Evolutionary conservation across 768 basidiomycete genomes (phyloP), one percentile per base, ranked within the genome.

Genomic region (Leccinum subtestaceum): DNA sequence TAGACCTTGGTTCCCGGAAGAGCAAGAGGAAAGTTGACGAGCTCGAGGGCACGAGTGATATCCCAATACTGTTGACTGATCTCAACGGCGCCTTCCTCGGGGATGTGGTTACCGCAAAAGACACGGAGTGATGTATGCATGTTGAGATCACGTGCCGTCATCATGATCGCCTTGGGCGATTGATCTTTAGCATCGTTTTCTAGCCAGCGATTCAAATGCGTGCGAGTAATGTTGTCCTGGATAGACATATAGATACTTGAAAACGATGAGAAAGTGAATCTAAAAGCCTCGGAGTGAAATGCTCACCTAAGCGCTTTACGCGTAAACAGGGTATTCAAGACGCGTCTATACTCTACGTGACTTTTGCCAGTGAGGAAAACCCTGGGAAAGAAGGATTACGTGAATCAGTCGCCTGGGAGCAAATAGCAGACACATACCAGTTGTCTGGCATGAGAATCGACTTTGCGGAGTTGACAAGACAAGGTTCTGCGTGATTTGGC

Each of bases 21-120:
- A 15, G 96, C 87, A 60, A 98, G 76, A 15, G 97, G 97, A 79
- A 99, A 98, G 80, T 99, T 99, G 80, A 99, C 97, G 56, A 99
- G 89, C 72, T 99, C 93, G 45, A 99, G 88, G 3, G 97, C 93
- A 65, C 85, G 79, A 7, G 97, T 98, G 75, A 99, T 97, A 59
- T 81, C 80, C 96, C 96, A 98, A 78, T 98, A 98, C 70, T 93
- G 94, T 64, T 91, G 87, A 69, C 84, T 89, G 70, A 99, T 95
- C 70, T 93, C 91, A 15, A 75, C 69, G 25, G 87, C 84, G 43
- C 88, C 91, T 8, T 85, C 75, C 15, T 93, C 88, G 29, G 93
- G 86, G 64, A 98, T 88, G 74, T 98, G 92, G 61, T 80, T 76
- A 17, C 97, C 97, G 69, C 95, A 94, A 78, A 99, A 99, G 56